A percentile compares a stretch with the other conserved stretches of the same genome.
phyloP scores from a whole-genome alignment of 371 early-diverging fungal genomes.

The Zancudomyces culisetae region DNA sequence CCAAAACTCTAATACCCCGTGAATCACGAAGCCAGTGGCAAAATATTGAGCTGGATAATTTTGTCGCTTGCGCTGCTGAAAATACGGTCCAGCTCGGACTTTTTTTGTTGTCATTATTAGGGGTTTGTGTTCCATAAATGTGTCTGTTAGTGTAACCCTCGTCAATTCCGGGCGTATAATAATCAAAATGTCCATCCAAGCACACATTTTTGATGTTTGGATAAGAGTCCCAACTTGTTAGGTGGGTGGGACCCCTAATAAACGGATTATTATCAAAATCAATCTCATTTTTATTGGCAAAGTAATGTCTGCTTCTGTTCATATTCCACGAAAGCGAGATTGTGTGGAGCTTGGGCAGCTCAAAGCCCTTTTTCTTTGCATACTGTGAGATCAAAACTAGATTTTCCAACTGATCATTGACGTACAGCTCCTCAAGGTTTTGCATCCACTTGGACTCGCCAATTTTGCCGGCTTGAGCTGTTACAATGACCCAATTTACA shows the following conservation, averaged over 20 bases:
- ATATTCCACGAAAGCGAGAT: slow-evolving; percentile 3
- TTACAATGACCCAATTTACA: neutral
- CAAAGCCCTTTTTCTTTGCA: neutral
- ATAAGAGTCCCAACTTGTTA: neutral
- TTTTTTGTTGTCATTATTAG: neutral
- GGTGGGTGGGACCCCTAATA: neutral
- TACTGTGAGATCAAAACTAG: neutral
- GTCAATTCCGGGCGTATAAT: slow-evolving; percentile 1
- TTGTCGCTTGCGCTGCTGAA: slow-evolving; percentile 1
- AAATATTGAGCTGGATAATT: neutral
- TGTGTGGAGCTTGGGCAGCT: neutral
- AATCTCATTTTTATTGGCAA: too few species aligned
- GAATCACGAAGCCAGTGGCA: neutral
- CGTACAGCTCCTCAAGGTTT: slow-evolving; percentile 1
- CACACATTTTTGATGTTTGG: neutral
- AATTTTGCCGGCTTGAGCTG: neutral
- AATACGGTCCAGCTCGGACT: neutral
- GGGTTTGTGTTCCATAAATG: too few species aligned
- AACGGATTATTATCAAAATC: neutral
- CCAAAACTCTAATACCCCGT: neutral
- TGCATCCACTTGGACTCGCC: neutral
- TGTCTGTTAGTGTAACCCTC: neutral
- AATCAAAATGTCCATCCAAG: slow-evolving; percentile 3
- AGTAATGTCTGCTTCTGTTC: neutral
- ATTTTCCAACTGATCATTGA: slow-evolving; percentile 2